phyloP scores from a whole-genome alignment of 2,329 filamentous ascomycete species.

The Zelopaecilomyces penicillatus region DNA sequence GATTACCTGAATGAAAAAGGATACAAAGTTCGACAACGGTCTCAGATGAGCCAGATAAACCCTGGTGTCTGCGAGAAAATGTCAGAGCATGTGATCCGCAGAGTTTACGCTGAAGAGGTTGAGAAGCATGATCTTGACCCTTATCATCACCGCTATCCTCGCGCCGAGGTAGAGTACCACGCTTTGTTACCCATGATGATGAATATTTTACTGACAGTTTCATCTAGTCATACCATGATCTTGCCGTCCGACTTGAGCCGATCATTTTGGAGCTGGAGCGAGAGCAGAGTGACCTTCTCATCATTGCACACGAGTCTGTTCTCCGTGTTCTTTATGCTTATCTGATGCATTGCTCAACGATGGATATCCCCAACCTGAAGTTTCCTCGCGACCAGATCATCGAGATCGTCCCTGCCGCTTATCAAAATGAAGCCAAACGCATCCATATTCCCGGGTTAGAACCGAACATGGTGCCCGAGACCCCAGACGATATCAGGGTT shows the following conservation, averaged over 20 bases:
- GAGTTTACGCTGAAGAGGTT: conserved; percentile 82
- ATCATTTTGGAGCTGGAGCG: conserved; percentile 96
- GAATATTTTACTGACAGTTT: conserved; percentile 7
- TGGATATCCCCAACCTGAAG: conserved; percentile 83
- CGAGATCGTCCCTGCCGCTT: conserved; percentile 94
- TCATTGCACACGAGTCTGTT: conserved; percentile 98
- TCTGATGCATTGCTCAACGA: conserved; percentile 95
- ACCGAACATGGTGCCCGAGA: conserved; percentile 62
- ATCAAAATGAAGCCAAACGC: conserved; percentile 90
- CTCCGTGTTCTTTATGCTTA: conserved; percentile 94
- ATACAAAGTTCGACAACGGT: conserved; percentile 81
- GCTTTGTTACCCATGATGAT: conserved; percentile 4
- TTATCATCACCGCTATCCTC: conserved; percentile 92
- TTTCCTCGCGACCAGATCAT: conserved; percentile 98
- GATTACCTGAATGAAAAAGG: conserved; percentile 70
- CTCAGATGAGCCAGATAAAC: conserved; percentile 95
- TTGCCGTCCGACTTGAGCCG: conserved; percentile 94
- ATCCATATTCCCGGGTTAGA: conserved; percentile 71
- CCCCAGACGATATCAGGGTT: conserved; percentile 73
- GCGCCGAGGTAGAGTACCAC: conserved; percentile 63
- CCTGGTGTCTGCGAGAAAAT: conserved; percentile 94
- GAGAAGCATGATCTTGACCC: conserved; percentile 89
- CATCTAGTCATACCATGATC: conserved; percentile 84
- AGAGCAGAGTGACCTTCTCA: conserved; percentile 94
- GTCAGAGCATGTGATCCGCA: conserved; percentile 71